Evolutionary conservation across 768 basidiomycete species (phyloP).

Genomic region (Lactarius akahatsu): DNA sequence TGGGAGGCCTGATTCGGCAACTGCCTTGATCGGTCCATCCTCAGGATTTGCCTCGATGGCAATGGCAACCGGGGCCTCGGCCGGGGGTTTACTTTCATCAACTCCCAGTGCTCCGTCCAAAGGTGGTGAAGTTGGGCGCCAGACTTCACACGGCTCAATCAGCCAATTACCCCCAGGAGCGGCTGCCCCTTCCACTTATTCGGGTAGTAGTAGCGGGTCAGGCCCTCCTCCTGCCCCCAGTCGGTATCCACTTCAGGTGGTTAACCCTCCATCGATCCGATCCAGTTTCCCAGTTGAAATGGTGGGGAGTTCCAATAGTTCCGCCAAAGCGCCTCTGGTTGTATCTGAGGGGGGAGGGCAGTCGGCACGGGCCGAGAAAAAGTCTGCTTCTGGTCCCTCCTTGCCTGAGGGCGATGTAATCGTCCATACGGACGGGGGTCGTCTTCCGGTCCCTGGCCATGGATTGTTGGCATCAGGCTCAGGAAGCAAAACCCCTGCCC

Average conservation of each 20-base stretch:
- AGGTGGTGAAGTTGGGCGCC: constrained; percentile 7
- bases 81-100: background rate
- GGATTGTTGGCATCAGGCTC: constrained; percentile 1
- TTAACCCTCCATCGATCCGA: constrained; percentile 5
- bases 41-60: background rate
- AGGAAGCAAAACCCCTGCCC: background rate
- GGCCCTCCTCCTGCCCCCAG: constrained; percentile 4
- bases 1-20: constrained; percentile 14
- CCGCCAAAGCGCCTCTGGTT: background rate
- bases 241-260: constrained; percentile 14
- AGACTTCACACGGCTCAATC: background rate
- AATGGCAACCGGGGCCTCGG: background rate
- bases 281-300: background rate
- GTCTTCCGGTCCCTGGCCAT: constrained; percentile 1
- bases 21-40: constrained; percentile 10
- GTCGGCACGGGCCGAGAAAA: constrained; percentile 12
- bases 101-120: background rate
- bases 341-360: background rate
- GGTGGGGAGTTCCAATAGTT: background rate
- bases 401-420: background rate
- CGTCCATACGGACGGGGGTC: constrained; percentile 11
- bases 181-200: constrained; percentile 8
- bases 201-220: background rate
- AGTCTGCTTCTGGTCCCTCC: background rate
- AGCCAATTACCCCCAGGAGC: constrained; percentile 20